These are phyloP conservation scores for Tricharina praecox DNA, from an alignment of 495 filamentous ascomycete species.

Conservation along the genomic window DNA sequence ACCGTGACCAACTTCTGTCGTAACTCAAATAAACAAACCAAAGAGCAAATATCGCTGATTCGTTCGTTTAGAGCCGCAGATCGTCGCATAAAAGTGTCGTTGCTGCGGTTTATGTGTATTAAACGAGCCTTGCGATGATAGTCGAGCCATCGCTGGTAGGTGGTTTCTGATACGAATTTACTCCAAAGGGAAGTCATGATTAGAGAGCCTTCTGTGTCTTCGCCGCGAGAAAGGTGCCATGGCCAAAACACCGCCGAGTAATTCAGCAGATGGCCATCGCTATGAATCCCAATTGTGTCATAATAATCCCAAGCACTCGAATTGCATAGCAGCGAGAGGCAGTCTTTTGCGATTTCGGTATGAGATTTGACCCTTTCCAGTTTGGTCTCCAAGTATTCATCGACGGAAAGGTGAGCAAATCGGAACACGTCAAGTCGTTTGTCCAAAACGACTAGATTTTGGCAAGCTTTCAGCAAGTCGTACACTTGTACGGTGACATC, in stretches of 20 bases:
- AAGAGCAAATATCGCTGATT: too few relatives aligned
- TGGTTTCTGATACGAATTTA: neutral
- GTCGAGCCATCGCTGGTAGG: neutral
- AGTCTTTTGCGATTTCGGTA: neutral
- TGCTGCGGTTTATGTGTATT: too few relatives aligned
- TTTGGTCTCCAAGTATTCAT: slow-evolving; percentile 1
- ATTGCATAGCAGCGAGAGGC: slow-evolving; percentile 2
- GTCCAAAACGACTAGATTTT: slow-evolving; percentile 3
- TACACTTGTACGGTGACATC: neutral
- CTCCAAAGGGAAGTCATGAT: neutral
- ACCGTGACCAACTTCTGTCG: too few relatives aligned
- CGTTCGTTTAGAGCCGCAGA: too few relatives aligned
- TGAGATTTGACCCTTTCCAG: neutral
- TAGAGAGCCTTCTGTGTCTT: neutral
- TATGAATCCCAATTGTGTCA: neutral
- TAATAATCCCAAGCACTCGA: neutral
- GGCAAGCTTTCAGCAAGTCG: neutral
- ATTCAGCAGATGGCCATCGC: neutral
- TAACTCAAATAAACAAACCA: too few relatives aligned
- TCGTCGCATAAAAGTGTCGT: neutral
- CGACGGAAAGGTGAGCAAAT: slow-evolving; percentile 2
- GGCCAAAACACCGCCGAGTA: slow-evolving; percentile 5
- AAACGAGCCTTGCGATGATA: neutral
- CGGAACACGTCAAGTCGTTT: neutral
- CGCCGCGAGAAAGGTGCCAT: slow-evolving; percentile 2